Evolutionary conservation across 2,329 filamentous ascomycete species (phyloP), one percentile per base, ranked within the genome.

Genomic region (Colletotrichum incanum): DNA sequence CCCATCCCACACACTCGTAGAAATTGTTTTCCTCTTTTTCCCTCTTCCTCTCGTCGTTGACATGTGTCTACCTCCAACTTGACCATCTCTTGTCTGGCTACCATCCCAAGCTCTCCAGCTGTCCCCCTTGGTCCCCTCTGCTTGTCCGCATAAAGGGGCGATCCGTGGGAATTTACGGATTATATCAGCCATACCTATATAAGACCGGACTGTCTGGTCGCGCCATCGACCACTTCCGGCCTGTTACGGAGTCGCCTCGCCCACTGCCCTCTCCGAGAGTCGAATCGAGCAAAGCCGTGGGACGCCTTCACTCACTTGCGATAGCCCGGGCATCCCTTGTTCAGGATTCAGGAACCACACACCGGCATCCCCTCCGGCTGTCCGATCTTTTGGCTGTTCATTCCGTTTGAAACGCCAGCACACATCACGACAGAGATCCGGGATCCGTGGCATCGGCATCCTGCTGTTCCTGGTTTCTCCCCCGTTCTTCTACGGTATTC

Each of bases 201-300:
- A 73, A 62, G 55, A 67, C 67, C 67, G 62, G 62, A 62, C 59
- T 69, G 26, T 59, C 59, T 70, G 23, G 69, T 55, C 23, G 65
- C 41, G 62, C 67, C 50, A 67, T 62, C 67, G 26, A 41, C 56
- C 26, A 26, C 45, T 56, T 23, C 55, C 55, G 61, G 37, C 67
- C 61, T 73, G 66, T 67, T 58, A 62, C 71, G 67, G 70, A 71
- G 62, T 49, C 34, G 26, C 37, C n/a, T 49, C 34, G 26, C 37
- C n/a, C 39, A 61, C 9, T 39, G 55, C 20, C 39, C 65, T n/a
- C 34, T 34, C 59, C 31, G 26, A 60, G 37, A 60, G 39, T 65
- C 39, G 45, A 72, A 59, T 58, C 23, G 28, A 67, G 41, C 41
- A 14, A 47, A 47, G 26, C 43, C 55, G 58, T 34, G 39, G 64